Percentiles rank a stretch among this genome's conserved stretches.
Conservation (phyloP, 441 rosid genomes). For the Corymbia calophylla region DNA sequence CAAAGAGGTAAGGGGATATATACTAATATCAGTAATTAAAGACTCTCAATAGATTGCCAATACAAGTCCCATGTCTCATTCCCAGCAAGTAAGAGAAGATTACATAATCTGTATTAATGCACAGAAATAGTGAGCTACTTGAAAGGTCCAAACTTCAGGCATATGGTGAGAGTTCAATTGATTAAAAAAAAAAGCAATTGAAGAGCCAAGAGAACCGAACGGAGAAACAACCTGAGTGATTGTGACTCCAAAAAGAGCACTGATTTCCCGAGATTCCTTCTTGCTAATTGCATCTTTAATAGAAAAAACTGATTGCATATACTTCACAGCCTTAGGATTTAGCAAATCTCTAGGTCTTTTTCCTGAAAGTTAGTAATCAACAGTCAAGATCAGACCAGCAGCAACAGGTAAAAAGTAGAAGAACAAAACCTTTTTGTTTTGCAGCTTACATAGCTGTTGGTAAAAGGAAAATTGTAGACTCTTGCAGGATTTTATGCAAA, state of each 20-base stretch:
- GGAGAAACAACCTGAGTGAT: conserved; percentile 62
- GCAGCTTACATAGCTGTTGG: background rate
- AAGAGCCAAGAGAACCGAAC: background rate
- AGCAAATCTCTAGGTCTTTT: conserved; percentile 98
- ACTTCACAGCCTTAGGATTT: conserved; percentile 88
- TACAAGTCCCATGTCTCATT: background rate
- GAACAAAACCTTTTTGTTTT: background rate
- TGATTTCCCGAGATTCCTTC: conserved; percentile 91
- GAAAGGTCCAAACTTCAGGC: background rate
- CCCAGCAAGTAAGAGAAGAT: background rate
- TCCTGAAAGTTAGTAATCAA: conserved; percentile 44
- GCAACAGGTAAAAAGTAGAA: background rate
- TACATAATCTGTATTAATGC: background rate
- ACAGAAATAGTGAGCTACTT: background rate
- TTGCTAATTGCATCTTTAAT: conserved; percentile 91
- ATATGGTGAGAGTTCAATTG: background rate
- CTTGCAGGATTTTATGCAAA: background rate
- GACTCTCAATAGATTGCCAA: background rate
- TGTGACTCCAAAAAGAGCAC: conserved; percentile 85
- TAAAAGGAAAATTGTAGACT: background rate
- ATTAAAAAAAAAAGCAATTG: background rate
- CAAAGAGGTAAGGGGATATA: background rate
- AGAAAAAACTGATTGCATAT: conserved; percentile 88
- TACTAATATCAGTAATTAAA: background rate
- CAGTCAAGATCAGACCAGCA: background rate